Evolutionary conservation across 2,329 filamentous ascomycete species (phyloP), one percentile per base, ranked within the genome.

Genomic region (Botrytis porri): DNA sequence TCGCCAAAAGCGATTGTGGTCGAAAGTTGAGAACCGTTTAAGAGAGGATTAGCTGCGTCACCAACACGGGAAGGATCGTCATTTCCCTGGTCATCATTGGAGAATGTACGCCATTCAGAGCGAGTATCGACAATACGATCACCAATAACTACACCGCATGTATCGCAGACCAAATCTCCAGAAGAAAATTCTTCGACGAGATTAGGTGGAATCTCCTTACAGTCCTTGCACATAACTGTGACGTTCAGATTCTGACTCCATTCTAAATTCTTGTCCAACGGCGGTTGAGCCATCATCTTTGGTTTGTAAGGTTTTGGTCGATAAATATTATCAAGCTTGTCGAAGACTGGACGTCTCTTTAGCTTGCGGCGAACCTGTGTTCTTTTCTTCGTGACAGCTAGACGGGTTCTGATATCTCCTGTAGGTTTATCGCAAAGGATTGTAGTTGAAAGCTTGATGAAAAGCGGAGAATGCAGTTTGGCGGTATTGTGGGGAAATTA

Each of bases 1-100:
- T 95, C 93, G 73, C 91, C 92, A 80, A 93, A 97, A 66, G 93
- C 93, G 77, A 98, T 97, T 76, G 88, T 90, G 9, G 95, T 98
- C 80, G 95, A 90, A 63, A 98, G 90, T 83, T 97, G 94, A 76
- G 94, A 92, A 73, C 94, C 95, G 80, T 97, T 94, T 73, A 97
- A 88, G 61, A 99, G 90, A 71, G 93, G 92, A 80, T 98, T 98
- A 74, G 92, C 91, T 9, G 92, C 93, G 78, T 98, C 96, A 85
- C 96, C 96, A 77, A 99, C 95, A 94, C 96, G 96, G 74, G 94
- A 98, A 7, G 97, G 96, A 78, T 99, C 96, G 79, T 98, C 97
- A 80, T 93, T 95, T 80, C 93, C 94, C 82, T 97, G 94, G 81
- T 99, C 97, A 80, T 99, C 96, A 81, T 98, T 98, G 81, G 95